Evolutionary conservation across 2,329 filamentous ascomycete genomes (phyloP).

Genomic region (Aspergillus cejpii): DNA sequence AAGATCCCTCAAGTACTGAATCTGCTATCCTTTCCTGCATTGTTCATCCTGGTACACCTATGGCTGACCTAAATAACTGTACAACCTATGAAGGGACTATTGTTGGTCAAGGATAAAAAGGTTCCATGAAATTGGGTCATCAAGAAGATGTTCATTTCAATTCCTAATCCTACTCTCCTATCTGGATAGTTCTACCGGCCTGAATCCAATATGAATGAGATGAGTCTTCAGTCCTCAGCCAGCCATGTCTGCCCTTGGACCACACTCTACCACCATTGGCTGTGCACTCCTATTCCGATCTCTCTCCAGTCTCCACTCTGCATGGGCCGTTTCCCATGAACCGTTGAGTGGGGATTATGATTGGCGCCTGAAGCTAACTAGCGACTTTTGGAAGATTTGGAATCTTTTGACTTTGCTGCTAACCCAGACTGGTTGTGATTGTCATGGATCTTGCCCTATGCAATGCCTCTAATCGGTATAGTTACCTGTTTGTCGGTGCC

Average conservation of each 20-base stretch:
- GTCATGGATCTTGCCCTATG: slow-evolving; percentile 9
- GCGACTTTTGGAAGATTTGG: slow-evolving; percentile 17
- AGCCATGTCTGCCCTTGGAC: slow-evolving; percentile 2
- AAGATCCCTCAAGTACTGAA: too few relatives aligned
- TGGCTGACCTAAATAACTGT: neutral
- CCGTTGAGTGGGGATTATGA: slow-evolving; percentile 18
- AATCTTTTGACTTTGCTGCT: slow-evolving; percentile 19
- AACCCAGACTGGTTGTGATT: slow-evolving; percentile 14
- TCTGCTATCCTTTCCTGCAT: slow-evolving; percentile 12
- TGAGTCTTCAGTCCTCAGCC: slow-evolving; percentile 1
- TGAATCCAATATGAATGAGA: too few relatives aligned
- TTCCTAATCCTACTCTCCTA: too few relatives aligned
- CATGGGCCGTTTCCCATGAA: slow-evolving; percentile 17
- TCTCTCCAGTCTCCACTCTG: slow-evolving; percentile 16
- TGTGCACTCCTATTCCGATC: slow-evolving; percentile 5
- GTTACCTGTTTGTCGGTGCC: slow-evolving; percentile 1
- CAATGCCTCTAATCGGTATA: slow-evolving; percentile 9
- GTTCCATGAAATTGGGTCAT: neutral
- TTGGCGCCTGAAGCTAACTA: slow-evolving; percentile 15
- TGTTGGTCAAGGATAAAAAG: slow-evolving; percentile 12
- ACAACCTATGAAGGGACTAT: neutral
- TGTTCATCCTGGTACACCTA: slow-evolving; percentile 2
- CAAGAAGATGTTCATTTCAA: too few relatives aligned
- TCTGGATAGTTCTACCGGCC: too few relatives aligned
- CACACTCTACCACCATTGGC: neutral